Evolutionary conservation across 2,329 filamentous ascomycete genomes (phyloP), one percentile per base, ranked within the genome.

Genomic region (Xylaria sp.): DNA sequence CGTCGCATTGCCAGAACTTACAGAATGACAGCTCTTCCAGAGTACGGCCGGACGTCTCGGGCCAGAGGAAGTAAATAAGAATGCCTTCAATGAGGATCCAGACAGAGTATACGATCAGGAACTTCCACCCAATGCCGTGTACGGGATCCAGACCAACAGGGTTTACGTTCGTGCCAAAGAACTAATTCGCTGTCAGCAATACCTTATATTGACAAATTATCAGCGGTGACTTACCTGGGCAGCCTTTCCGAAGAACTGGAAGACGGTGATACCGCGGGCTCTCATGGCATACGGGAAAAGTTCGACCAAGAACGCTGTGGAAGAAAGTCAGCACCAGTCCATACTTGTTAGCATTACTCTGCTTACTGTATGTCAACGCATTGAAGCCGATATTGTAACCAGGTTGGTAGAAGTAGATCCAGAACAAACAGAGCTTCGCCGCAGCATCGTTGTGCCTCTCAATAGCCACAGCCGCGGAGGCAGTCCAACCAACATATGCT

Each of bases 41-140:
- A 68, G 90, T 88, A 65, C 93, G 87, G 72, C 92, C 92, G 68
- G 90, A 91, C 0, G 92, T 94, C 80, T 94, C 92, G 11, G 92
- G 92, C 78, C 93, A 94, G 72, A 93, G 85, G 80, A 93, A 93
- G 80, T 90, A 94, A 51, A 93, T 92, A 91, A 74, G 20, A 40
- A 59, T 6, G 7, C 68, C 72, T 58, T 77, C 76, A 11, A 76
- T 63, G 5, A 72, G 67, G 54, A 78, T 77, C 75, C 76, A 78
- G 53, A 72, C 71, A 53, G 74, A 77, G 68, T 77, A 77, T 20
- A 76, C 73, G 33, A 76, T 74, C 48, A 77, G 48, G 60, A 74
- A 77, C 53, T 75, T 75, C 71, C 73, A 77, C 49, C 74, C 76
- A 57, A 76, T 77, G n/a, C 75, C 75, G 20, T 56, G 65, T 10